Evolutionary conservation across 257 asterid genomes (phyloP).

Genomic region (Knoxia roxburghii): DNA sequence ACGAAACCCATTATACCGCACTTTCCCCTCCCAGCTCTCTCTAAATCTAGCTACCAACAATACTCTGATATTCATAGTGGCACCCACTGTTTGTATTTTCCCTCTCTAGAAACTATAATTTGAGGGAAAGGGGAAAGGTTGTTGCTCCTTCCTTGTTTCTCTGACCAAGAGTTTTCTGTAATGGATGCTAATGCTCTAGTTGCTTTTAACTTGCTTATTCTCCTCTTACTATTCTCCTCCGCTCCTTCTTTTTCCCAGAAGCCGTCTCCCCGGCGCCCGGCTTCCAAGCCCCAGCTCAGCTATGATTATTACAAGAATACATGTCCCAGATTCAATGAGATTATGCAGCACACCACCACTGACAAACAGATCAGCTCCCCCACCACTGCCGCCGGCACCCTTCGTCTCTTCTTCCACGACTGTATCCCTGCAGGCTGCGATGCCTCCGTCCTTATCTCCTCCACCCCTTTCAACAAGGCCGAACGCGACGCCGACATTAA

Average conservation of each 20-base stretch:
- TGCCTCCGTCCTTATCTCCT: constrained; percentile 77
- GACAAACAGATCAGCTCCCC: constrained; percentile 89
- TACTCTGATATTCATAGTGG: neutral
- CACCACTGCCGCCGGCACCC: constrained; percentile 92
- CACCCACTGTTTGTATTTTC: too few species aligned
- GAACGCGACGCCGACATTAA: constrained; percentile 94
- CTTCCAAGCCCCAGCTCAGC: constrained; percentile 30
- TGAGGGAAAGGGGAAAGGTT: too few species aligned
- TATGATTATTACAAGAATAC: constrained; percentile 39
- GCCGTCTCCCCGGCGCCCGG: constrained; percentile 8
- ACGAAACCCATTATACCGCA: too few species aligned
- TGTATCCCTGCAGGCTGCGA: constrained; percentile 83
- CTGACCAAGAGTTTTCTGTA: neutral
- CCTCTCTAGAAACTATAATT: neutral
- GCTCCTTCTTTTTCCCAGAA: constrained; percentile 21
- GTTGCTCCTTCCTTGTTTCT: too few species aligned
- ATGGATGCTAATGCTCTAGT: constrained; percentile 12
- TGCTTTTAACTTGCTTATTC: constrained; percentile 25
- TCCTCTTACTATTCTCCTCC: constrained; percentile 19
- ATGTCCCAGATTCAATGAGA: constrained; percentile 70
- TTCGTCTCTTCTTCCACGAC: constrained; percentile 96
- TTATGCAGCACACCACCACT: constrained; percentile 66
- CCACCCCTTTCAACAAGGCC: constrained; percentile 68
- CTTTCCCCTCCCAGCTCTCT: neutral
- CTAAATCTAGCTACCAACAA: neutral